Base-by-base conservation (phyloP, 2,329 filamentous ascomycete species). In the Amesomyces nigricolor region DNA sequence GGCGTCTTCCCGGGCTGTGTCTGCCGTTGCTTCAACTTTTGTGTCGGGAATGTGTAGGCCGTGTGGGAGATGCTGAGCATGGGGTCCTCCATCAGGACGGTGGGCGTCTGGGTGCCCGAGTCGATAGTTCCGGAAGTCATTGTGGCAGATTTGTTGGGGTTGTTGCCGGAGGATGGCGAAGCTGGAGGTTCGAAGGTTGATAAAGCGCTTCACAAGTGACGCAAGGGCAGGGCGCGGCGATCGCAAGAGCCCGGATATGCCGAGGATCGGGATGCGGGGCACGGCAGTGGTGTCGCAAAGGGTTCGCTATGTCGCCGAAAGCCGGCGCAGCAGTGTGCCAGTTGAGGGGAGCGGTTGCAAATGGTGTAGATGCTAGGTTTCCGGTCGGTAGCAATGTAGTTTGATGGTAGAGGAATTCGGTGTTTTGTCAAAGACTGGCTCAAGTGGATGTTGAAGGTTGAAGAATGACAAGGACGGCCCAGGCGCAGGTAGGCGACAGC, bases 1-100 rank as follows among this genome's bases (percentile, higher is more conserved):
- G 69, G 69, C 8, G 61, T 68, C 57, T 67, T 70, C 17, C 62
- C 64, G 17, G 56, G 53, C 30, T 65, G 55, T 26, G 55, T 59
- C 48, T 64, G 65, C 2, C 60, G 61, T 3, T 58, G 62, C 58
- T 63, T 61, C 10, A 68, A 51, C 50, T 67, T 66, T 17, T 66
- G 51, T 14, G 58, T 56, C 8, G 67, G 67, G 35, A 68, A 68
- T 29, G 50, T 61, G 49, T 68, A 68, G 3, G 62, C 58, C 35
- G 50, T 38, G 38, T 61, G 50, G 3, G 47, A 44, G n/a, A 46
- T 47, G 37, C 45, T 35, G 14, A 48, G 32, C 17, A 6, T 14
- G 37, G 56, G 46, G 35, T 40, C 38, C 53, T 47, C 53, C 16
- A 52, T 42, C 26, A 26, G 42, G 11, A 17, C 16, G 5, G 35